phyloP scores from a whole-genome alignment of 2,329 filamentous ascomycete species.

The Hypoxylon sp. region DNA sequence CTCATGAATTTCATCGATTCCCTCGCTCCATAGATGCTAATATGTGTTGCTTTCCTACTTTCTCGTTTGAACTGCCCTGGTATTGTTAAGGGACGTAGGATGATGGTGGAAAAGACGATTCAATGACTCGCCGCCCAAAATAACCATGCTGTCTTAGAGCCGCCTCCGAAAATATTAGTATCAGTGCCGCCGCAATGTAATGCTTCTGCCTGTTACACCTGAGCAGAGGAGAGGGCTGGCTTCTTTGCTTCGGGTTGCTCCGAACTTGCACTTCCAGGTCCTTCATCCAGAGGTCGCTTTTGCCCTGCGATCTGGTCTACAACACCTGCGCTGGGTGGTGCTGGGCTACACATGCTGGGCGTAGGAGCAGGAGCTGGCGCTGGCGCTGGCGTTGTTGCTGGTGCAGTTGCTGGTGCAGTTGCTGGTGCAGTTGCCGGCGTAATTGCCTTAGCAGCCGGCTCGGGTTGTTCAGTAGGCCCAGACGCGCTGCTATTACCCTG shows the following conservation, averaged over 20 bases:
- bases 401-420: constrained; percentile 1
- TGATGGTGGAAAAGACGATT: too few species aligned
- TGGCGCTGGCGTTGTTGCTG: constrained; percentile 10
- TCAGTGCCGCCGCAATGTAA: too few species aligned
- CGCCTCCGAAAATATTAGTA: too few species aligned
- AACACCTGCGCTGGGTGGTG: constrained; percentile 42
- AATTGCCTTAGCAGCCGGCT: constrained; percentile 7
- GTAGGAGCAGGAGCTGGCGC: constrained; percentile 8
- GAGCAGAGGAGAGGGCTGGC: constrained; percentile 33
- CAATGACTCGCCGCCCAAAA: too few species aligned
- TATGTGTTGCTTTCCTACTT: too few species aligned
- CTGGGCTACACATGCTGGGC: constrained; percentile 29
- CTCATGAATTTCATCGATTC: too few species aligned
- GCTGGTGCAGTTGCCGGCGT: constrained; percentile 12
- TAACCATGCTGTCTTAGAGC: too few species aligned
- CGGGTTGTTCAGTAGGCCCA: constrained; percentile 14
- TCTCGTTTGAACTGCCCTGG: too few species aligned
- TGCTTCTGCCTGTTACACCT: too few species aligned
- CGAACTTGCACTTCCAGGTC: constrained; percentile 34
- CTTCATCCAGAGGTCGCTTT: constrained; percentile 34
- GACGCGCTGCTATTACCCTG: constrained; percentile 4
- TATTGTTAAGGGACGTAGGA: too few species aligned
- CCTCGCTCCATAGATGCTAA: too few species aligned
- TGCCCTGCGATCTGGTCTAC: constrained; percentile 42
- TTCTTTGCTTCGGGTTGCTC: constrained; percentile 45